A percentile compares a stretch with the other conserved stretches of the same genome.
Evolutionary conservation across 164 flowering plant genomes (phyloP).

Genomic region (Amborella trichopoda): DNA sequence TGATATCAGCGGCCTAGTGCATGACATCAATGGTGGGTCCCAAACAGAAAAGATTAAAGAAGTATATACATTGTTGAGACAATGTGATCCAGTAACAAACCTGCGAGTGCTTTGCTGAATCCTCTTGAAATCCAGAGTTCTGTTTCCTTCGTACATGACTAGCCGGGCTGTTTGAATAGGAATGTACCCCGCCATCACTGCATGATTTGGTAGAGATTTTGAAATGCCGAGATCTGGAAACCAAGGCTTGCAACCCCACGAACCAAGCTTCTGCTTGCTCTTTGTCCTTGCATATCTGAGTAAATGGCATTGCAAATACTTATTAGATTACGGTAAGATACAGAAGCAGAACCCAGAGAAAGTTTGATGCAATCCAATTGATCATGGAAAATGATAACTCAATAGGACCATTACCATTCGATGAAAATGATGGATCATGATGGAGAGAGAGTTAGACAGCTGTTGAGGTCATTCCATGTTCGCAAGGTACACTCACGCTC

Average conservation of each 20-base stretch:
- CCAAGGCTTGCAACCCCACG: constrained; percentile 39
- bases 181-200: constrained; percentile 25
- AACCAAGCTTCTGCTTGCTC: constrained; percentile 53
- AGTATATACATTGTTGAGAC: no score
- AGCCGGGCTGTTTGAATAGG: constrained; percentile 50
- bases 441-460: background rate
- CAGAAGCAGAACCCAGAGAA: background rate
- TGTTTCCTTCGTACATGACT: constrained; percentile 37
- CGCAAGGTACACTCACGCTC: background rate
- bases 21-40: no score
- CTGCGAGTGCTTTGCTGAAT: constrained; percentile 21
- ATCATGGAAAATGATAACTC: background rate
- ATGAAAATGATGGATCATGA: background rate
- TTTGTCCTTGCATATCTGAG: constrained; percentile 63
- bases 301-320: background rate
- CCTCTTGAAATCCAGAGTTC: constrained; percentile 41
- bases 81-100: constrained; percentile 12
- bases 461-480: background rate
- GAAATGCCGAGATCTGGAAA: constrained; percentile 22
- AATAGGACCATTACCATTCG: background rate
- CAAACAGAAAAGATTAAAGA: no score
- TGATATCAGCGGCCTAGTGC: background rate
- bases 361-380: background rate
- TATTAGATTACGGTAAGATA: background rate
- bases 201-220: constrained; percentile 11